phyloP scores from a whole-genome alignment of 2,329 filamentous ascomycete genomes.

The Pseudopithomyces chartarum region DNA sequence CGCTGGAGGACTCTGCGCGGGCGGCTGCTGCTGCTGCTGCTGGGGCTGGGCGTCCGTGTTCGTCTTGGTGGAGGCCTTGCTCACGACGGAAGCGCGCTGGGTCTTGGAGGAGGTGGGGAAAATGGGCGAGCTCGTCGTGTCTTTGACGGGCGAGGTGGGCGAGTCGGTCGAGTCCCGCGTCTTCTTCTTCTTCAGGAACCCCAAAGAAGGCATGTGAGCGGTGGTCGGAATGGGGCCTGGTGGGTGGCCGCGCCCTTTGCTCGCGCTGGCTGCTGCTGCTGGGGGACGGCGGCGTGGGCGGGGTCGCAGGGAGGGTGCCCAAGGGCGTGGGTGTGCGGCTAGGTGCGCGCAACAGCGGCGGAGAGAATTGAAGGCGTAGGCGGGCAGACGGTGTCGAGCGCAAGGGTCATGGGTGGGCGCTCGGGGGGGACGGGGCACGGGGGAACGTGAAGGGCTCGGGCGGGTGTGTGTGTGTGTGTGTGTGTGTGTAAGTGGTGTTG shows the following conservation, averaged over 20 bases:
- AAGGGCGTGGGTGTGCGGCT: conserved; percentile 22
- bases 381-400: conserved; percentile 6
- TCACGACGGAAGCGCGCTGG: conserved; percentile 20
- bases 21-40: conserved; percentile 1
- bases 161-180: conserved; percentile 83
- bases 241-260: conserved; percentile 27
- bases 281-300: conserved; percentile 9
- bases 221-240: conserved; percentile 25
- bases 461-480: too few relatives aligned
- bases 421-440: conserved; percentile 5
- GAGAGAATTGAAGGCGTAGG: conserved; percentile 17
- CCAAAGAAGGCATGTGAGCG: conserved; percentile 83
- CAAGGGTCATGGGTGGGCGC: conserved; percentile 17
- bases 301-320: conserved; percentile 25
- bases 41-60: conserved; percentile 13
- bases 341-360: background rate
- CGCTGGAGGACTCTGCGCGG: conserved; percentile 17
- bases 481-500: background rate
- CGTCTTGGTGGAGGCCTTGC: conserved; percentile 34
- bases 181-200: conserved; percentile 98
- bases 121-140: conserved; percentile 54
- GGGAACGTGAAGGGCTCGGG: conserved; percentile 13
- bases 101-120: conserved; percentile 39
- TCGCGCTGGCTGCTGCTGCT: conserved; percentile 16
- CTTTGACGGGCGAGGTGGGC: conserved; percentile 69